These are phyloP conservation scores for Blastobotrys arbuscula DNA, from an alignment of 1,139 yeast genomes.

Conservation along the genomic window DNA sequence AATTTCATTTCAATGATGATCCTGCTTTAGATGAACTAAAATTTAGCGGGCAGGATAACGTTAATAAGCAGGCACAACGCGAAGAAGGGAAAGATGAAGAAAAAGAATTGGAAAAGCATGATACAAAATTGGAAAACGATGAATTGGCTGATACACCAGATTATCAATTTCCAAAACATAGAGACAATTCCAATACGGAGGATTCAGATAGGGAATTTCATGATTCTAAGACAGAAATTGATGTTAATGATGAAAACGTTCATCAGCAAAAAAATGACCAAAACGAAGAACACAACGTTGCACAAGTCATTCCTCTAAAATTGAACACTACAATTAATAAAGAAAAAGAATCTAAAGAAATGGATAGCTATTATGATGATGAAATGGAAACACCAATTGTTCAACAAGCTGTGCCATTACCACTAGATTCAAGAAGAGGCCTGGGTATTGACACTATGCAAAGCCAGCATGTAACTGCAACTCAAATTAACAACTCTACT, in stretches of 20 bases:
- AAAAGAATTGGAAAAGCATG: no score
- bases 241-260: neutral
- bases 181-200: neutral
- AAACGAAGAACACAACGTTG: neutral
- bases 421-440: slow-evolving; percentile 5
- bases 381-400: slow-evolving; percentile 12
- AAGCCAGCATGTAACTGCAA: neutral
- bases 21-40: neutral
- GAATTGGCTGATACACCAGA: no score
- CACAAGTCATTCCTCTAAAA: neutral
- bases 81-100: neutral
- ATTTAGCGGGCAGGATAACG: no score
- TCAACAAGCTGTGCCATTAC: slow-evolving; percentile 12
- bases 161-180: no score
- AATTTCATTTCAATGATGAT: neutral
- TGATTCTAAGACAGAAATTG: neutral
- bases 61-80: no score
- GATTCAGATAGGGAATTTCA: neutral
- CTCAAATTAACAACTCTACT: neutral
- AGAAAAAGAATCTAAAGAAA: no score
- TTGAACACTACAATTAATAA: neutral
- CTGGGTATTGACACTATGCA: slow-evolving; percentile 7
- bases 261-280: neutral
- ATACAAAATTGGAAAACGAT: no score
- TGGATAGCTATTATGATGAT: slow-evolving; percentile 26